Conservation (phyloP, 805 yeast genomes). For the Cyberlindnera petersonii region DNA sequence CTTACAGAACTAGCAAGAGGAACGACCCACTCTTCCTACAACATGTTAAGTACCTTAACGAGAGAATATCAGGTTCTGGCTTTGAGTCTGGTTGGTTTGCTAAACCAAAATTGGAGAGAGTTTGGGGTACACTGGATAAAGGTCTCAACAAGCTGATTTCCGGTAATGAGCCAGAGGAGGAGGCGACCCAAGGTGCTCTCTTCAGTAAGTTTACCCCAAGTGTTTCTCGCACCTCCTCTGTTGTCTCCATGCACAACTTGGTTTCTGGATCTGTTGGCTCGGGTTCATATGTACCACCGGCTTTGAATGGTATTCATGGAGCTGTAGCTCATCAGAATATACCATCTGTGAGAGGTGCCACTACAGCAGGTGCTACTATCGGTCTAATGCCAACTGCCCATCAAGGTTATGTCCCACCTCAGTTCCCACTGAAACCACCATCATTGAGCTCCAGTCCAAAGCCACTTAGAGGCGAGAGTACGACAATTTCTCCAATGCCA, state of each 20-base stretch:
- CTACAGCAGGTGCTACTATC: not conserved
- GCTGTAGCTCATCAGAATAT: conserved; percentile 3
- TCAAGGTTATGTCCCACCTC: conserved; percentile 7
- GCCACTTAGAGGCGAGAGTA: conserved; percentile 4
- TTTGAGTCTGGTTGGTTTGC: conserved; percentile 70
- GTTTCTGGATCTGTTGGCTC: conserved; percentile 6
- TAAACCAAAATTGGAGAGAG: conserved; percentile 69
- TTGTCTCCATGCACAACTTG: conserved; percentile 18
- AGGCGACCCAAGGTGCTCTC: conserved; percentile 42
- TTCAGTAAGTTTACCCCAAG: conserved; percentile 71
- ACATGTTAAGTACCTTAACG: conserved; percentile 37
- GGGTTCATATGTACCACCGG: conserved; percentile 8
- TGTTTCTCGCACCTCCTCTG: conserved; percentile 50
- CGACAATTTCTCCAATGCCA: conserved; percentile 16
- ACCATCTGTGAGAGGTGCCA: not conserved
- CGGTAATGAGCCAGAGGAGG: conserved; percentile 63
- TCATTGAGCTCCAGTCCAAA: conserved; percentile 8
- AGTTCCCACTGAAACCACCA: conserved; percentile 2
- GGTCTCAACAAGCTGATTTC: conserved; percentile 75
- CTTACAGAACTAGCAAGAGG: conserved; percentile 37
- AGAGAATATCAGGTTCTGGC: conserved; percentile 45
- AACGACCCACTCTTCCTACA: conserved; percentile 32
- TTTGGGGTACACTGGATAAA: conserved; percentile 87
- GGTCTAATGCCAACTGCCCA: too few relatives aligned
- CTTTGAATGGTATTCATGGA: not conserved